phyloP scores from a whole-genome alignment of 208 protist genomes.

The Leishmania lainsoni region DNA sequence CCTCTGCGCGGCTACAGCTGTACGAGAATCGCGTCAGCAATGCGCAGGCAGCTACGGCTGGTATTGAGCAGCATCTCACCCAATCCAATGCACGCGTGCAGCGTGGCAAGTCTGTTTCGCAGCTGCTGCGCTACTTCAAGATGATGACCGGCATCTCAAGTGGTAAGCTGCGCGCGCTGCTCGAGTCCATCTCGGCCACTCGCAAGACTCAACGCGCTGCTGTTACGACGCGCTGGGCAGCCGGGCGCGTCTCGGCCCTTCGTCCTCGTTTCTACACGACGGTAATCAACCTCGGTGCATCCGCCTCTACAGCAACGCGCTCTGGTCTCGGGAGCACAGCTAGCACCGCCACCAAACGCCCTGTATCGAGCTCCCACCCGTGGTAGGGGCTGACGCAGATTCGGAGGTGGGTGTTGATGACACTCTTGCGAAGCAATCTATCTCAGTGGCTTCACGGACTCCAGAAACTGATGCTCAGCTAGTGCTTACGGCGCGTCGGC shows the following conservation, averaged over 20 bases:
- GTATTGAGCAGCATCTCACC: slow-evolving; percentile 86
- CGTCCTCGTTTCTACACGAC: slow-evolving; percentile 70
- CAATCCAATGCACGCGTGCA: slow-evolving; percentile 84
- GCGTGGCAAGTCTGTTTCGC: slow-evolving; percentile 68
- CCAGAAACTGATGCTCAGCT: slow-evolving; percentile 3
- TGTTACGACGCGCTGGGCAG: slow-evolving; percentile 65
- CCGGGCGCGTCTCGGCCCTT: slow-evolving; percentile 54
- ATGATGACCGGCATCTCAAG: slow-evolving; percentile 61
- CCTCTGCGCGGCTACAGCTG: slow-evolving; percentile 64
- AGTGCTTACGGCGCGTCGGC: background rate
- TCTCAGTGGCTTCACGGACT: background rate
- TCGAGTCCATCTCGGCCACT: slow-evolving; percentile 64
- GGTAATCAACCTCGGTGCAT: slow-evolving; percentile 20
- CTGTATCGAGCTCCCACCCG: background rate
- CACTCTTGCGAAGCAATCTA: background rate
- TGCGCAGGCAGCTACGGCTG: slow-evolving; percentile 78
- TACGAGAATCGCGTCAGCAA: slow-evolving; percentile 87
- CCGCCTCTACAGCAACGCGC: background rate
- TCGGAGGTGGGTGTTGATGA: background rate
- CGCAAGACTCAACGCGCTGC: slow-evolving; percentile 58
- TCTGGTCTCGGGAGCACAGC: slow-evolving; percentile 3
- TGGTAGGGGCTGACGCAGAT: background rate
- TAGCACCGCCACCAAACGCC: slow-evolving; percentile 1
- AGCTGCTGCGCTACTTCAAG: slow-evolving; percentile 78
- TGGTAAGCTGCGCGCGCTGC: slow-evolving; percentile 44